Base-by-base conservation (phyloP, 352 stramenopile genomes). In the Phytophthora melonis region DNA sequence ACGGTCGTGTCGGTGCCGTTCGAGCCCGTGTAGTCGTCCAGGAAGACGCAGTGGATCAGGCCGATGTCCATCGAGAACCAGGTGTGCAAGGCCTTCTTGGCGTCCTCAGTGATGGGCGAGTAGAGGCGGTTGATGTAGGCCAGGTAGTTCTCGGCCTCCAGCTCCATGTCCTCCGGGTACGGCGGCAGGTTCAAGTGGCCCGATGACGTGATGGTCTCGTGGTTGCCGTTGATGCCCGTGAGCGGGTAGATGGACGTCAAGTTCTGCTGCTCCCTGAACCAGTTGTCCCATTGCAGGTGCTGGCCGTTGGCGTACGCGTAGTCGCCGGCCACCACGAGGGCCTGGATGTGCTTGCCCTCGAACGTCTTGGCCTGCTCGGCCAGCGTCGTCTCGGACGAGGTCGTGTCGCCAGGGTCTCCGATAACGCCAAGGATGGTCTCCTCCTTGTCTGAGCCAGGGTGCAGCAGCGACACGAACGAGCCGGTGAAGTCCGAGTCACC, bases 261-360 rank as follows among this genome's bases (percentile, higher is more conserved):
- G 49, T 84, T 79, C 59, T 85, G 75, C 62, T 88, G 82, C 64
- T 92, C 60, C 10, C 62, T 68, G 59, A 88, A 87, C 75, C 86
- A 94, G 27, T 84, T 88, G 77, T 94, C 87, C 87, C 87, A 94
- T 74, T 87, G 80, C 53, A 72, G 41, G 70, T 91, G 84, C 23
- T 86, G 65, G 9, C 87, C 85, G 57, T 94, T 89, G 21, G 83
- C 83, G 71, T 94, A 94, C 60, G 85, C 77, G 45, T 88, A 86
- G 68, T 94, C 87, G 0, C 87, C 84, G 19, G 68, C 82, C 45
- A 90, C 81, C 5, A 94, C 54, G 18, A 93, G 66, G 2, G 72
- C 75, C 49, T 87, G 77, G 7, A 82, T 83, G 49, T 70, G 60
- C 25, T 83, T 79, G 39, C 72, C 76, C 41, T 87, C 71, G 68